Evolutionary conservation across 2,329 filamentous ascomycete species (phyloP), one percentile per base, ranked within the genome.

Genomic region (Blumeria hordei): DNA sequence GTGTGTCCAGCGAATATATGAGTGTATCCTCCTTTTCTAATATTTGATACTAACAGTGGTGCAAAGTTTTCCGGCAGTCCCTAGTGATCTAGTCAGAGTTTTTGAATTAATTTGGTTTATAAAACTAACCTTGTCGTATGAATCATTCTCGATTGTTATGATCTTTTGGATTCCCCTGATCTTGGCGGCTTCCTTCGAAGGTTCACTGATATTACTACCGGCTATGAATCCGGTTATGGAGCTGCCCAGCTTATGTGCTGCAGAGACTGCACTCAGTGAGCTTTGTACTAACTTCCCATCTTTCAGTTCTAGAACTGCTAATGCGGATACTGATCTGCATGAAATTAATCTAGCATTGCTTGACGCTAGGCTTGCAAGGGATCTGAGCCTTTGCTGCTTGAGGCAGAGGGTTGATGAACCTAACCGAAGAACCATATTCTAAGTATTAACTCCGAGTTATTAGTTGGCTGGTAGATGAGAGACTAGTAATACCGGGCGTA

Each of bases 31-130:
- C 86, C 88, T 67, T 92, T 92, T 72, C 94, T 94, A 69, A 96
- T 90, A 69, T 96, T 98, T 69, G 96, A 90, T 54, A 88, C 84
- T 43, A 98, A 74, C 50, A 98, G 74, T 55, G 88, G 85, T n/a
- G 90, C 92, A 66, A 78, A 96, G 73, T 86, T 95, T 71, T 98
- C 92, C 54, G 92, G 81, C 1, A 98, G 77, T 53, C 88, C 87
- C 85, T 88, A 60, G 33, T 53, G 6, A 35, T 18, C 16, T 47
- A 37, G 14, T 61, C 41, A 59, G 32, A 11, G 6, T 35, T 18
- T 14, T 6, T 7, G 5, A 28, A 32, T 10, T 9, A 10, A 51
- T 21, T n/a, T 11, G 54, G 12, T 47, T 16, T 41, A n/a, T 36
- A 37, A 14, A 5, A 60, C 61, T 57, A 64, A 88, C 87, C 79